Base-by-base conservation (phyloP, 1,284 basidiomycete species). In the Cryptococcus sp. region DNA sequence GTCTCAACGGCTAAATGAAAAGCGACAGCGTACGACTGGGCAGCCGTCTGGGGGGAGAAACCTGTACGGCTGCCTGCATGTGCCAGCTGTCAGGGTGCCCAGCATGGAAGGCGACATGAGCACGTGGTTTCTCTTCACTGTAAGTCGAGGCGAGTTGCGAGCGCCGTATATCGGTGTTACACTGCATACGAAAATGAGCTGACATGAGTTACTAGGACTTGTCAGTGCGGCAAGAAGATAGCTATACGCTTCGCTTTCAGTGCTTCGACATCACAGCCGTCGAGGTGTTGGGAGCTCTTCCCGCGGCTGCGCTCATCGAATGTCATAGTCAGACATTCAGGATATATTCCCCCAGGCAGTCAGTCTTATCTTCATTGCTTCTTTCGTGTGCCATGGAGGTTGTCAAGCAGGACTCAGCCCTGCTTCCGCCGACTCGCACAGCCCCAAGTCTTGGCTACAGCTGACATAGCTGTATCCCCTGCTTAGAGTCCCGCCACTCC, bases 81-180 rank as follows among this genome's bases (percentile, higher is more conserved):
- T 76, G 3, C 57, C 70, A 3, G 72, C 63, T 0, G 66, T 73
- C 2, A 67, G 66, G 17, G 70, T 76, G 1, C 56, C 65, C 1
- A 70, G 68, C 5, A 63, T 64, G 25, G 71, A 70, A 42, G 72
- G 73, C 2, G 66, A 64, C 6, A 47, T 68, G 43, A 73, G 73
- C 1, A 42, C 73, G 5, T 78, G 76, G 76, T 78, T 78, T 50
- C 47, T 75, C 2, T 78, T 78, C 58, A 73, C 71, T 1, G 76
- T 77, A 40, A 63, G 73, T 66, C 10, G 17, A 20, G 17, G 56
- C 15, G 20, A n/a, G 13, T 8, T 13, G 27, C 15, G 19, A 50
- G 20, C 20, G 27, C 27, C 25, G 15, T 35, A 38, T 27, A 25
- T 38, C 35, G 20, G 47, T 22, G 20, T 17, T 41, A 2, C 27